Percentiles rank a stretch among this genome's conserved stretches.
Evolutionary conservation across 2,329 filamentous ascomycete species (phyloP).

Genomic region (Hawksworthiomyces lignivorus): DNA sequence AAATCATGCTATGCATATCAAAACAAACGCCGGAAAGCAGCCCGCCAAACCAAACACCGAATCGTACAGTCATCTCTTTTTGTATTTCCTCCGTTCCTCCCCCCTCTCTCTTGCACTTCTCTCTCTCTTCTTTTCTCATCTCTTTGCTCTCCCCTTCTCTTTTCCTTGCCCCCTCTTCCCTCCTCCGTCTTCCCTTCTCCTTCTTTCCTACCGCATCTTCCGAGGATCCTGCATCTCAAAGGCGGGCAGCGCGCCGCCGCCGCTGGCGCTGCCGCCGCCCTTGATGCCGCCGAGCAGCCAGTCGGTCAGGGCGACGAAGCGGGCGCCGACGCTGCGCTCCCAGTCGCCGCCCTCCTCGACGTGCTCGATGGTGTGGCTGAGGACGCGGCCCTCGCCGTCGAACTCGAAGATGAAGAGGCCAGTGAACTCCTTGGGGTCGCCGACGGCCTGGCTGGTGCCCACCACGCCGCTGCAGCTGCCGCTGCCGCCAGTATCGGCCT

Average conservation of each 20-base stretch:
- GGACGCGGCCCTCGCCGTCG: conserved; percentile 73
- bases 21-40: too few species aligned
- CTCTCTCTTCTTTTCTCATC: too few species aligned
- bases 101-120: too few species aligned
- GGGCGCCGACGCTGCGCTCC: conserved; percentile 72
- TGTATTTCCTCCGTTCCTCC: too few species aligned
- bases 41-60: too few species aligned
- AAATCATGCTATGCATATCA: too few species aligned
- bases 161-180: background rate
- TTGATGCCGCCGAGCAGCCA: conserved; percentile 79
- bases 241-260: conserved; percentile 14
- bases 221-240: conserved; percentile 12
- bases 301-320: conserved; percentile 85
- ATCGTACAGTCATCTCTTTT: too few species aligned
- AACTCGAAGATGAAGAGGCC: conserved; percentile 96
- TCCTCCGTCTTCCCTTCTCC: background rate
- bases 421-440: conserved; percentile 60
- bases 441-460: conserved; percentile 19
- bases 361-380: conserved; percentile 90
- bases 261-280: conserved; percentile 21
- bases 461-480: background rate
- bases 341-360: conserved; percentile 75
- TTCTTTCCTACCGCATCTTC: conserved; percentile 7
- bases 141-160: background rate
- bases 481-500: background rate